phyloP scores from a whole-genome alignment of 2,329 filamentous ascomycete species.

The Peltaster fructicola region DNA sequence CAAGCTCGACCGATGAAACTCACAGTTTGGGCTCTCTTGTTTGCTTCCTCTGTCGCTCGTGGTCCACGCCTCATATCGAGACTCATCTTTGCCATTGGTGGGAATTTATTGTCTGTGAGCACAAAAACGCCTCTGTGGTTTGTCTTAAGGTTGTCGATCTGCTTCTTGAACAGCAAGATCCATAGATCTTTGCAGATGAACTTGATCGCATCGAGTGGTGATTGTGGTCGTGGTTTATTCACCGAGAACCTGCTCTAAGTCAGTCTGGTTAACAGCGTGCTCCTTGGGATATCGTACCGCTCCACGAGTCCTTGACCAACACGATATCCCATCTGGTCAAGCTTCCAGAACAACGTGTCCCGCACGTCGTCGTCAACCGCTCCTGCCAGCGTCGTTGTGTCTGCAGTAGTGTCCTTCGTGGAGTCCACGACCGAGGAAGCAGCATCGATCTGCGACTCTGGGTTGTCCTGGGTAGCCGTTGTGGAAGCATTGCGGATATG shows the following conservation, averaged over 20 bases:
- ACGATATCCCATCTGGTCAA: constrained; percentile 75
- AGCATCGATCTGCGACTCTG: no score
- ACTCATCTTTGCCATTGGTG: constrained; percentile 77
- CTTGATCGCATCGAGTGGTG: constrained; percentile 91
- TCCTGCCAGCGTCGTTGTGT: constrained; percentile 2
- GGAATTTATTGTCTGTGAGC: constrained; percentile 80
- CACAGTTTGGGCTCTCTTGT: constrained; percentile 64
- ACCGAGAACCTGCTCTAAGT: constrained; percentile 48
- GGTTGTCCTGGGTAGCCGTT: no score
- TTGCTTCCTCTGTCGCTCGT: constrained; percentile 25
- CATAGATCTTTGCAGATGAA: constrained; percentile 98
- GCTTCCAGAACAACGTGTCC: constrained; percentile 67
- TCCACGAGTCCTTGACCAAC: constrained; percentile 88
- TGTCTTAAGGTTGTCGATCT: constrained; percentile 96
- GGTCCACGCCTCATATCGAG: constrained; percentile 36
- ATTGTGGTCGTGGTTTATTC: constrained; percentile 73
- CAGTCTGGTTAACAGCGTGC: background rate
- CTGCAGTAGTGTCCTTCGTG: constrained; percentile 2
- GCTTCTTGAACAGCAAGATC: constrained; percentile 86
- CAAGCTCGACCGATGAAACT: no score
- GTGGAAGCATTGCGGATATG: background rate
- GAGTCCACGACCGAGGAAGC: constrained; percentile 1
- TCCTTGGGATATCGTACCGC: constrained; percentile 36
- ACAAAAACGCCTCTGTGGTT: constrained; percentile 96
- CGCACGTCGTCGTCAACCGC: constrained; percentile 54